Base-by-base conservation (phyloP, 2,329 filamentous ascomycete species). In the Beauveria sp. region DNA sequence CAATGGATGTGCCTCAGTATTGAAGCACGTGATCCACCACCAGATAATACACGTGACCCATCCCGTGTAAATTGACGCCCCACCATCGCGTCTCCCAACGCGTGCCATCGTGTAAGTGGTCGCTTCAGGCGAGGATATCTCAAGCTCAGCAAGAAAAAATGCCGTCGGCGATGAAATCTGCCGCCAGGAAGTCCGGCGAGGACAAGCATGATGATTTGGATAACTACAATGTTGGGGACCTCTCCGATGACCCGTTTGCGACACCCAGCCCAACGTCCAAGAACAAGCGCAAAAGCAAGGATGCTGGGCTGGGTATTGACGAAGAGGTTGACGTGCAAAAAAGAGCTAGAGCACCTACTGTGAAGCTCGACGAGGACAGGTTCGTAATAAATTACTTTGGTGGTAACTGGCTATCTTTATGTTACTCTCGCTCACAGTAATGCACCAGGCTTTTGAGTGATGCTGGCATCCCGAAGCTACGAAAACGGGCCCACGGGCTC, bases 321-420 rank as follows among this genome's bases (percentile, higher is more conserved):
- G 86, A 96, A 69, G 91, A 96, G 68, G 84, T 99, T 58, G 87
- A 90, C 60, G 82, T 97, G 5, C 84, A 83, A 46, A 96, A 91
- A 75, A 89, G 89, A 67, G 83, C 86, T 41, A 82, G 86, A 64
- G 77, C 72, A 0, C 91, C 92, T 1, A 81, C 86, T 61, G 88
- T 93, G 4, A 99, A 97, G 72, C 82, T 99, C 28, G 92, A 99
- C 70, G 91, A 96, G 67, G 77, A 83, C 10, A 84, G 86, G 88
- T 91, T 70, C 57, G 68, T 1, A 18, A 47, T 16, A 12, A 61
- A 7, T 48, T 18, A 14, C 5, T 7, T 5, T 0, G 16, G 26
- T 2, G 2, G 34, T 6, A 3, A 8, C 6, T 55, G 30, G 62
- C 20, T 20, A 7, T 30, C 7, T 9, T 54, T 24, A 47, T 26